These are phyloP conservation scores for Nasturtium officinale DNA, from an alignment of 345 rosid species.

Conservation along the genomic window DNA sequence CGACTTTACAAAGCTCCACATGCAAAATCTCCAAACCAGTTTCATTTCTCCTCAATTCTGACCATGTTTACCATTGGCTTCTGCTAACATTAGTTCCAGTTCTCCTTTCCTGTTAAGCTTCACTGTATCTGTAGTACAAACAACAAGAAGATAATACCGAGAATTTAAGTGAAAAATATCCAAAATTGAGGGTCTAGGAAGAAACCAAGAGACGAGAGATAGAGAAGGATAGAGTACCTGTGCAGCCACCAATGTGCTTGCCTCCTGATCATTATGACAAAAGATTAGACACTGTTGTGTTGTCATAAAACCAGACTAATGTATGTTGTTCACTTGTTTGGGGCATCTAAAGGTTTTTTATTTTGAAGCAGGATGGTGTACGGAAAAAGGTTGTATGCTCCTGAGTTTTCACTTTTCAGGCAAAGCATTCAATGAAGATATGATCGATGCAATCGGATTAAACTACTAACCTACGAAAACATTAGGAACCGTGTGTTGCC, in stretches of 20 bases:
- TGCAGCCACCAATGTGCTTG: slow-evolving; percentile 89
- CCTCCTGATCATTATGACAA: slow-evolving; percentile 64
- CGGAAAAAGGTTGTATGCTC: background rate
- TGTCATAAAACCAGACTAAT: background rate
- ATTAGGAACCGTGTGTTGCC: slow-evolving; percentile 94
- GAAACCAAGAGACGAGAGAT: background rate
- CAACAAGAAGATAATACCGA: slow-evolving; percentile 13
- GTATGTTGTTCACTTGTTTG: slow-evolving; percentile 4
- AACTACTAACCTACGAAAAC: slow-evolving; percentile 75
- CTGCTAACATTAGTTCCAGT: slow-evolving; percentile 62
- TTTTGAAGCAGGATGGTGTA: background rate
- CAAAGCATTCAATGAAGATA: background rate
- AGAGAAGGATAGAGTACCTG: slow-evolving; percentile 56
- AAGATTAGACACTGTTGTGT: slow-evolving; percentile 10
- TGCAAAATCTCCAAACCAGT: slow-evolving; percentile 33
- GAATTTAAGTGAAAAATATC: background rate
- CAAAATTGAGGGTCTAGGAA: background rate
- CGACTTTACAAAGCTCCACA: slow-evolving; percentile 14
- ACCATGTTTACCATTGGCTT: slow-evolving; percentile 51
- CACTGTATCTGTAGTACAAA: slow-evolving; percentile 68
- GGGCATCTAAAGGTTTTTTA: background rate
- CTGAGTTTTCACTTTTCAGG: no score
- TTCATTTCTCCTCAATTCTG: slow-evolving; percentile 23
- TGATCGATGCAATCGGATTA: background rate
- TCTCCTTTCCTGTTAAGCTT: slow-evolving; percentile 74